Conservation (phyloP, 345 rosid genomes). For the Xanthoceras sorbifolium region DNA sequence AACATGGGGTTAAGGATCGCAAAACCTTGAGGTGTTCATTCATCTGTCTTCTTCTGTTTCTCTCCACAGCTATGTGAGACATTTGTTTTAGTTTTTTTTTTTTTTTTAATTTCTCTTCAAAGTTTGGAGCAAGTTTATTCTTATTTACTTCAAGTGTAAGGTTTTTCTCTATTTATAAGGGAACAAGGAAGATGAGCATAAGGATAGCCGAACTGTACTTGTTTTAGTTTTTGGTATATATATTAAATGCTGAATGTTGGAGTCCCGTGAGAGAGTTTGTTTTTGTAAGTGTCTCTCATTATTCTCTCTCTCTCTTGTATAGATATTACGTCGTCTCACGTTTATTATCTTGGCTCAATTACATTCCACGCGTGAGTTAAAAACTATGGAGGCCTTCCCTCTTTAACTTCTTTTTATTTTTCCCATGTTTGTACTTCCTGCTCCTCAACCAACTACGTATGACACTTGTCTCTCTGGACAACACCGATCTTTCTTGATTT, state of each 20-base stretch:
- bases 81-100: constrained; percentile 33
- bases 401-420: constrained; percentile 27
- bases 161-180: constrained; percentile 24
- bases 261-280: constrained; percentile 66
- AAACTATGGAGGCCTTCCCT: constrained; percentile 7
- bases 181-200: neutral
- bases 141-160: neutral
- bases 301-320: constrained; percentile 12
- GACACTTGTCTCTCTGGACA: neutral
- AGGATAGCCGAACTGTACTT: neutral
- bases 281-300: constrained; percentile 13
- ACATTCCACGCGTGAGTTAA: constrained; percentile 46
- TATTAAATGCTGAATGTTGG: constrained; percentile 54
- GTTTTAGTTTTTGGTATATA: neutral
- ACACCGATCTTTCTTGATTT: neutral
- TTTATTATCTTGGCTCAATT: constrained; percentile 55
- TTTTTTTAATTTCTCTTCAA: neutral
- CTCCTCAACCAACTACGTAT: neutral
- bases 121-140: neutral
- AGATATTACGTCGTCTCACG: constrained; percentile 55
- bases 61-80: constrained; percentile 91
- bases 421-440: constrained; percentile 20
- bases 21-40: constrained; percentile 86
- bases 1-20: constrained; percentile 89
- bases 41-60: constrained; percentile 95